A percentile compares a stretch with the other conserved stretches of the same genome.
These are phyloP conservation scores for Fragilariopsis cylindrus DNA, from an alignment of 108 stramenopile species.

Conservation along the genomic window DNA sequence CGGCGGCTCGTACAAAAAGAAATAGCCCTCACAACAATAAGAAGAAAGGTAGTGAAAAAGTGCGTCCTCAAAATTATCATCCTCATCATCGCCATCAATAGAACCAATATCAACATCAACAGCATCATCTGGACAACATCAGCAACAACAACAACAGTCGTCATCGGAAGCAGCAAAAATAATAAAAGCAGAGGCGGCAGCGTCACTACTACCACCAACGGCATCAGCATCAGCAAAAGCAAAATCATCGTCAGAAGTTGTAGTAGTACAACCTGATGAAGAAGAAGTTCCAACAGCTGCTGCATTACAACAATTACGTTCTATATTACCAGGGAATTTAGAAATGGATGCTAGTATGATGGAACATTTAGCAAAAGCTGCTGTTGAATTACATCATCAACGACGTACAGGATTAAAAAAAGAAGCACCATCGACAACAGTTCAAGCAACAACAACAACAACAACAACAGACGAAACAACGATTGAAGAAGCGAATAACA, in stretches of 20 bases:
- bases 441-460: neutral
- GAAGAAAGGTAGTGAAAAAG: too few relatives aligned
- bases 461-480: neutral
- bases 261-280: neutral
- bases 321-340: constrained; percentile 47
- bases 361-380: constrained; percentile 82
- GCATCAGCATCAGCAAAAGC: neutral
- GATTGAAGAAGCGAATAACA: neutral
- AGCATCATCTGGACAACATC: neutral
- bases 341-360: constrained; percentile 70
- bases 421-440: constrained; percentile 32
- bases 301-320: constrained; percentile 29
- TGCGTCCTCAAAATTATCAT: too few relatives aligned
- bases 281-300: constrained; percentile 2
- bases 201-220: neutral
- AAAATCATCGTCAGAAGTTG: neutral
- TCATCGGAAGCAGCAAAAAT: neutral
- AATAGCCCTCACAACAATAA: too few relatives aligned
- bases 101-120: neutral
- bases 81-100: neutral
- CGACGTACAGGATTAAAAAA: constrained; percentile 70
- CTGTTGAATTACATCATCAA: constrained; percentile 82
- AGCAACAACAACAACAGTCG: constrained; percentile 5
- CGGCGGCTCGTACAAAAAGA: too few relatives aligned
- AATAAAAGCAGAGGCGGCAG: neutral